Percentiles rank a stretch among this genome's conserved stretches.
Conservation (phyloP, 352 stramenopile genomes). For the Phytophthora niederhauseri region DNA sequence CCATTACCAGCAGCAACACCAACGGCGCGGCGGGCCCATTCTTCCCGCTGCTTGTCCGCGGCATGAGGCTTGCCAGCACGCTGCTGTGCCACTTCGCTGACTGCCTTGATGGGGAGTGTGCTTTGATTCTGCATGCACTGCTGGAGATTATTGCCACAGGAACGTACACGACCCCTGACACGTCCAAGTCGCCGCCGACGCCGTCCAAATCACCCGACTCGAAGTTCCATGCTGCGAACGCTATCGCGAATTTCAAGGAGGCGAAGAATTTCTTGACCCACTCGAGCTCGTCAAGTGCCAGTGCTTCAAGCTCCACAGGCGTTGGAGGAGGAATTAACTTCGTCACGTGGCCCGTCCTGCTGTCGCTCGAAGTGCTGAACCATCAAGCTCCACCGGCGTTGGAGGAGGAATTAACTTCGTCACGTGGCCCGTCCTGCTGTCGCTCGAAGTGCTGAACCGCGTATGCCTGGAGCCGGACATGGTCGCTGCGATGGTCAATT, state of each 20-base stretch:
- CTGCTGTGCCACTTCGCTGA: slow-evolving; percentile 83
- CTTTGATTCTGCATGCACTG: slow-evolving; percentile 62
- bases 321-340: slow-evolving; percentile 55
- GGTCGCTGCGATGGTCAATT: slow-evolving; percentile 72
- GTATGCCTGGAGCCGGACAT: slow-evolving; percentile 70
- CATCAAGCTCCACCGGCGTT: slow-evolving; percentile 23
- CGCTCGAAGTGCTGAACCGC: slow-evolving; percentile 84
- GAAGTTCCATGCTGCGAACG: slow-evolving; percentile 41
- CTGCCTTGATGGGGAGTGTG: slow-evolving; percentile 64
- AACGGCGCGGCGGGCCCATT: slow-evolving; percentile 45
- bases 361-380: slow-evolving; percentile 85
- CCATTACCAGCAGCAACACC: slow-evolving; percentile 43
- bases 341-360: slow-evolving; percentile 84
- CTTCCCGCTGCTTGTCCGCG: slow-evolving; percentile 83
- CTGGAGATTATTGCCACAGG: slow-evolving; percentile 85
- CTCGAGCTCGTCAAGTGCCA: slow-evolving; percentile 35
- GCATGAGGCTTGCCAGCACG: slow-evolving; percentile 81
- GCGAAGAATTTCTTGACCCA: slow-evolving; percentile 73
- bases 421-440: slow-evolving; percentile 82
- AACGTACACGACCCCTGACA: slow-evolving; percentile 59
- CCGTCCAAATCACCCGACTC: slow-evolving; percentile 56
- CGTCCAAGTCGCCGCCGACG: slow-evolving; percentile 55
- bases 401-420: slow-evolving; percentile 67
- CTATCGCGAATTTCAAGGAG: slow-evolving; percentile 53
- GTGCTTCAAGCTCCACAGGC: slow-evolving; percentile 16